Conservation (phyloP, 257 asterid species). For the Eucommia ulmoides region DNA sequence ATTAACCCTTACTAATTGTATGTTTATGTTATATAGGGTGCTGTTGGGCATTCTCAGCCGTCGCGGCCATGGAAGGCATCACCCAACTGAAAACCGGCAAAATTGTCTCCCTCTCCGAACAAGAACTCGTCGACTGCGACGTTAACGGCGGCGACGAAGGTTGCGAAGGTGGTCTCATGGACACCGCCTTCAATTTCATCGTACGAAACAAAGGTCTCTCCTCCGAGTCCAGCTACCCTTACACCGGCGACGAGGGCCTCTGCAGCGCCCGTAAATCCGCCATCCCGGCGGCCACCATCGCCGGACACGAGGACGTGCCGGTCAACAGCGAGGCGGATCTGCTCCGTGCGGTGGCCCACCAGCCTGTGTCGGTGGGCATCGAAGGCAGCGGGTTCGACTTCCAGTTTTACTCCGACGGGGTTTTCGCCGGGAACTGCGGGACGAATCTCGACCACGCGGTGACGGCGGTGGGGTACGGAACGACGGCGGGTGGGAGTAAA, state of each 20-base stretch:
- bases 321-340: constrained; percentile 24
- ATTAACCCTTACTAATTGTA: too few species aligned
- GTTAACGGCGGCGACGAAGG: constrained; percentile 10
- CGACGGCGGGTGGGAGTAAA: constrained; percentile 16
- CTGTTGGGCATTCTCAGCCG: constrained; percentile 29
- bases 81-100: constrained; percentile 13
- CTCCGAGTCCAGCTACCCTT: constrained; percentile 21
- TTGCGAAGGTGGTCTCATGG: constrained; percentile 22
- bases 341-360: constrained; percentile 25
- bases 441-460: constrained; percentile 31
- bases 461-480: constrained; percentile 27
- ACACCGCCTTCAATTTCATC: constrained; percentile 17
- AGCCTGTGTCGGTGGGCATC: constrained; percentile 29
- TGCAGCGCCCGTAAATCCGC: constrained; percentile 19
- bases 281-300: constrained; percentile 12
- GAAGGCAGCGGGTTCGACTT: constrained; percentile 21
- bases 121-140: constrained; percentile 25
- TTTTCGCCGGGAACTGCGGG: constrained; percentile 21
- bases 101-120: constrained; percentile 19
- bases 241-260: constrained; percentile 13
- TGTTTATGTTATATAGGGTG: constrained; percentile 6
- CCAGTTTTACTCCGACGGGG: constrained; percentile 25
- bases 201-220: constrained; percentile 15
- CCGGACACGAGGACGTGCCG: constrained; percentile 29
- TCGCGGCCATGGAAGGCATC: constrained; percentile 21